A percentile compares a stretch with the other conserved stretches of the same genome.
These are phyloP conservation scores for Pueraria montana DNA, from an alignment of 306 rosid species.

Conservation along the genomic window DNA sequence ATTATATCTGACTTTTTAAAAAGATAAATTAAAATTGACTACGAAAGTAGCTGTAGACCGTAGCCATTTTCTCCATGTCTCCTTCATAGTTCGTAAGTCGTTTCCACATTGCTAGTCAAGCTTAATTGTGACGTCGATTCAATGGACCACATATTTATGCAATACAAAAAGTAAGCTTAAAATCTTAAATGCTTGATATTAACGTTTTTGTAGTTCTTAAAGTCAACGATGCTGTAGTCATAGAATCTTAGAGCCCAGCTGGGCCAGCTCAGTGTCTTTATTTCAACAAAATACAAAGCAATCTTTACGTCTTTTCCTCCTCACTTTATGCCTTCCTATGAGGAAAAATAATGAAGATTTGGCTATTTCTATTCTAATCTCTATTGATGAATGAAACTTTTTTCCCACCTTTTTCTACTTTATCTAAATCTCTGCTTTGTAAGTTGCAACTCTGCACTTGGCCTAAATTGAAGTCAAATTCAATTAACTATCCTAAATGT, in stretches of 20 bases:
- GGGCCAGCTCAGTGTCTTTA: constrained; percentile 19
- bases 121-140: not conserved
- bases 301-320: not conserved
- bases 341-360: constrained; percentile 1
- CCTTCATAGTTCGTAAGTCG: not conserved
- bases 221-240: constrained; percentile 29
- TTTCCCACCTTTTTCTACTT: not conserved
- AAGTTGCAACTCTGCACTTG: not conserved
- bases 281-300: not conserved
- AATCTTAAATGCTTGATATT: constrained; percentile 13
- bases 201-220: not conserved
- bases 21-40: not conserved
- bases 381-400: constrained; percentile 2
- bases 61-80: not conserved
- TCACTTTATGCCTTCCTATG: not conserved
- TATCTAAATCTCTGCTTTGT: not conserved
- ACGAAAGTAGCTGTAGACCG: not conserved
- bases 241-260: not conserved
- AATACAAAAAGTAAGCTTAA: not conserved
- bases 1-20: not conserved
- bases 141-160: not conserved
- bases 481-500: not conserved
- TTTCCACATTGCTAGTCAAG: constrained; percentile 4
- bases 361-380: not conserved
- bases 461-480: not conserved